phyloP scores from a whole-genome alignment of 495 filamentous ascomycete species.

The Aspergillus sclerotioniger region DNA sequence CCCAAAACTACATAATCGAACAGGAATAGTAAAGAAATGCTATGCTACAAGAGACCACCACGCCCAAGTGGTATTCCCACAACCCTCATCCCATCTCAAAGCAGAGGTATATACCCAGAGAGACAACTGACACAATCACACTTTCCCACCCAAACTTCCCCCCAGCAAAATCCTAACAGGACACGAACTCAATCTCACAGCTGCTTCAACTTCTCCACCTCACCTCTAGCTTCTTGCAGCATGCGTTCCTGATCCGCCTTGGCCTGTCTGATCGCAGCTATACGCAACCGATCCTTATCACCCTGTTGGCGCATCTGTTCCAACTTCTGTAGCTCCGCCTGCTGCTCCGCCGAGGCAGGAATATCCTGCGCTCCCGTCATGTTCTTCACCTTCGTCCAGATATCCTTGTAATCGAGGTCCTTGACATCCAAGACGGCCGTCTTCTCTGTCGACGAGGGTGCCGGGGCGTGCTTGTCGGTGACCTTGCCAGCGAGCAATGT shows the following conservation, averaged over 20 bases:
- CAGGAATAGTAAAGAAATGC: slow-evolving; percentile 31
- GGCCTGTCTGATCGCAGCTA: slow-evolving; percentile 54
- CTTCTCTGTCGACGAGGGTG: slow-evolving; percentile 33
- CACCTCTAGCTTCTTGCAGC: slow-evolving; percentile 58
- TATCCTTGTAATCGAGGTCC: slow-evolving; percentile 47
- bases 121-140: background rate
- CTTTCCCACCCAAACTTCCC: too few relatives aligned
- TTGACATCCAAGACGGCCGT: slow-evolving; percentile 36
- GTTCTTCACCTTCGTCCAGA: slow-evolving; percentile 64
- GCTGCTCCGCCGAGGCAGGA: slow-evolving; percentile 58
- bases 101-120: background rate
- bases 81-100: slow-evolving; percentile 7
- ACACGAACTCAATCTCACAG: slow-evolving; percentile 18
- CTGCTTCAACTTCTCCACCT: slow-evolving; percentile 41
- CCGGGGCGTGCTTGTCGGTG: slow-evolving; percentile 37
- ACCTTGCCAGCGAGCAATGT: slow-evolving; percentile 24
- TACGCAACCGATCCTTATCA: slow-evolving; percentile 52
- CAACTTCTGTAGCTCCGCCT: slow-evolving; percentile 55
- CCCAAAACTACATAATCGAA: slow-evolving; percentile 30
- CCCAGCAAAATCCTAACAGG: background rate
- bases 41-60: slow-evolving; percentile 40
- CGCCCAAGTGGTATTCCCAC: slow-evolving; percentile 12
- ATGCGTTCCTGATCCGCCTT: slow-evolving; percentile 62
- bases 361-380: slow-evolving; percentile 67
- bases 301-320: slow-evolving; percentile 53